phyloP scores from a whole-genome alignment of 768 basidiomycete genomes.

The Auricularia auricula-judae region DNA sequence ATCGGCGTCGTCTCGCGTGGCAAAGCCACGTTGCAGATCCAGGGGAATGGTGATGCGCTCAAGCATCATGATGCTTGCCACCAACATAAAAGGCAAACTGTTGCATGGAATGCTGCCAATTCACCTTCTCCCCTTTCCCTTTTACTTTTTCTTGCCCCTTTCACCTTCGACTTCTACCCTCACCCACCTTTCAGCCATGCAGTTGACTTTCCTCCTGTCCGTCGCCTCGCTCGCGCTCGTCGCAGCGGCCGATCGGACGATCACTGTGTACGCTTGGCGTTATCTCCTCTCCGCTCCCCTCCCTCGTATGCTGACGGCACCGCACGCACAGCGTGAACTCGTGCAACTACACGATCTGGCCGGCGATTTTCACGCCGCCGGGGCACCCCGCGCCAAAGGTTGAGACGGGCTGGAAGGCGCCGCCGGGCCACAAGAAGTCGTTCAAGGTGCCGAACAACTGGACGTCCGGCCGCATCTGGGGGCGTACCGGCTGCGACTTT shows the following conservation, averaged over 20 bases:
- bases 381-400: neutral
- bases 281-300: neutral
- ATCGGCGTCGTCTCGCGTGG: too few relatives aligned
- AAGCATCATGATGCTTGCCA: too few relatives aligned
- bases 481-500: constrained; percentile 15
- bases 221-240: neutral
- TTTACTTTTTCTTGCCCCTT: neutral
- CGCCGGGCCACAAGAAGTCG: neutral
- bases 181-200: neutral
- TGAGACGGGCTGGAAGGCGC: neutral
- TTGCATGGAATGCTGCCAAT: too few relatives aligned
- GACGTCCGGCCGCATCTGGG: constrained; percentile 5
- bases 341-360: neutral
- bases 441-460: neutral
- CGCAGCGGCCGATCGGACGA: neutral
- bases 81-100: too few relatives aligned
- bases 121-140: neutral
- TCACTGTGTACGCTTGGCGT: neutral
- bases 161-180: neutral
- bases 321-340: neutral
- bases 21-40: too few relatives aligned
- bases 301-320: too few relatives aligned
- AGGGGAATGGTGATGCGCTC: too few relatives aligned
- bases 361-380: neutral
- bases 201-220: neutral